These are phyloP conservation scores for Fusarium chlamydosporum DNA, from an alignment of 2,329 filamentous ascomycete species.

Conservation along the genomic window DNA sequence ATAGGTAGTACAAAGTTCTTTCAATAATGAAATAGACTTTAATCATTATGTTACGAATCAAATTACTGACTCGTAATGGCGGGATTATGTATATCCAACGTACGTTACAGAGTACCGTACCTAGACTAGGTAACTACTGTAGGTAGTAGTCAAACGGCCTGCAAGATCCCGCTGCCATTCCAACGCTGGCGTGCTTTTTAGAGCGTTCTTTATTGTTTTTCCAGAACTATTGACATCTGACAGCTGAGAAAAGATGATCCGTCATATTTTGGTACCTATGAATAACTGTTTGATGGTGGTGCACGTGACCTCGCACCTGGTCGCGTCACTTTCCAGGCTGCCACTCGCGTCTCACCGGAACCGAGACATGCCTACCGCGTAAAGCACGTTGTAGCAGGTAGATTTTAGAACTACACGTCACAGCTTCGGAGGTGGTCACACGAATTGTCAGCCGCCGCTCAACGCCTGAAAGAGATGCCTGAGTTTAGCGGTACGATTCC, in stretches of 20 bases:
- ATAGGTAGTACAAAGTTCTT: background rate
- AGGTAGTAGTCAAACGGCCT: conserved; percentile 20
- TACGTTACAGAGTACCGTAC: background rate
- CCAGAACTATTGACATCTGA: conserved; percentile 29
- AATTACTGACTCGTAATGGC: conserved; percentile 4
- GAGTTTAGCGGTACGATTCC: conserved; percentile 50
- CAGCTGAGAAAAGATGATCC: conserved; percentile 34
- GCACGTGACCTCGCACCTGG: conserved; percentile 52
- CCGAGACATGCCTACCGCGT: conserved; percentile 31
- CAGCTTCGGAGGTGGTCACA: conserved; percentile 13
- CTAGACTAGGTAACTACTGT: too few relatives aligned
- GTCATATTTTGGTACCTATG: conserved; percentile 14
- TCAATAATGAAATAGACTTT: conserved; percentile 5
- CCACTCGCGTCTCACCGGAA: conserved; percentile 32
- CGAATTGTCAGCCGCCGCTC: conserved; percentile 2
- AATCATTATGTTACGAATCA: background rate
- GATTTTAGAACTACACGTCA: conserved; percentile 5
- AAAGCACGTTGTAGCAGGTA: conserved; percentile 30
- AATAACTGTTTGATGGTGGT: background rate
- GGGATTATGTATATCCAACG: background rate
- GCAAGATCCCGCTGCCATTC: conserved; percentile 36
- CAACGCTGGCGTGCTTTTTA: conserved; percentile 14
- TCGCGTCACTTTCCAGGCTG: conserved; percentile 47
- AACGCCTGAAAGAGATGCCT: conserved; percentile 45
- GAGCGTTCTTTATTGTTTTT: conserved; percentile 19